Percentiles rank a stretch among this genome's conserved stretches.
Evolutionary conservation across 164 flowering plant species (phyloP).

Genomic region (Aristolochia contorta): DNA sequence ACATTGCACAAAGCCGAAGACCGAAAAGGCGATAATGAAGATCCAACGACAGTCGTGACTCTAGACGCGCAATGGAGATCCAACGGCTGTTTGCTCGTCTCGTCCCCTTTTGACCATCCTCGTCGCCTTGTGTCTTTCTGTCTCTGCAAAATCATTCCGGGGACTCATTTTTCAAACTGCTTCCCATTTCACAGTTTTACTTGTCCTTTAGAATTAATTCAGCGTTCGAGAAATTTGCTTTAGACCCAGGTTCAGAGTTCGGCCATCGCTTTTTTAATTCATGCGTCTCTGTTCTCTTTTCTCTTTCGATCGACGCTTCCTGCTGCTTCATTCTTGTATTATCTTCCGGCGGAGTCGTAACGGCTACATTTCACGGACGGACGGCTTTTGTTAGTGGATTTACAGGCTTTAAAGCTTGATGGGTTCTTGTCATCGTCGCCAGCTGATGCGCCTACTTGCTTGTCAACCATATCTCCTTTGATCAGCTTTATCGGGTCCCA

Average conservation of each 20-base stretch:
- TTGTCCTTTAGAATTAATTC: no score
- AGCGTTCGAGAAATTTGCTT: no score
- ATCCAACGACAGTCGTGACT: background rate
- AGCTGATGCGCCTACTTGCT: background rate
- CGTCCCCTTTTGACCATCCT: background rate
- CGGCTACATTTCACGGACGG: conserved; percentile 1
- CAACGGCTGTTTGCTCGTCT: background rate
- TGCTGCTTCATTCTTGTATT: background rate
- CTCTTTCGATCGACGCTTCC: background rate
- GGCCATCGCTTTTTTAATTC: background rate
- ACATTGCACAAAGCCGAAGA: conserved; percentile 2
- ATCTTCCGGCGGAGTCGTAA: background rate
- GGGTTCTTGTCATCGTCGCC: background rate
- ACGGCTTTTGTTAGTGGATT: background rate
- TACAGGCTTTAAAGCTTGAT: conserved; percentile 1
- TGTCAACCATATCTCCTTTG: no score
- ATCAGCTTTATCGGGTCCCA: no score
- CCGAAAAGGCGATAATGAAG: background rate
- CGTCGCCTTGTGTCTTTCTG: background rate
- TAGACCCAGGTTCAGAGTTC: no score
- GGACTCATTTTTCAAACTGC: background rate
- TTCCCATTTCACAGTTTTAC: no score
- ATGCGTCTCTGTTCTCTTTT: background rate
- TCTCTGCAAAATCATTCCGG: background rate
- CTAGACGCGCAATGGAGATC: background rate